Conservation (phyloP, 257 asterid genomes). For the Solanum microdontum region DNA sequence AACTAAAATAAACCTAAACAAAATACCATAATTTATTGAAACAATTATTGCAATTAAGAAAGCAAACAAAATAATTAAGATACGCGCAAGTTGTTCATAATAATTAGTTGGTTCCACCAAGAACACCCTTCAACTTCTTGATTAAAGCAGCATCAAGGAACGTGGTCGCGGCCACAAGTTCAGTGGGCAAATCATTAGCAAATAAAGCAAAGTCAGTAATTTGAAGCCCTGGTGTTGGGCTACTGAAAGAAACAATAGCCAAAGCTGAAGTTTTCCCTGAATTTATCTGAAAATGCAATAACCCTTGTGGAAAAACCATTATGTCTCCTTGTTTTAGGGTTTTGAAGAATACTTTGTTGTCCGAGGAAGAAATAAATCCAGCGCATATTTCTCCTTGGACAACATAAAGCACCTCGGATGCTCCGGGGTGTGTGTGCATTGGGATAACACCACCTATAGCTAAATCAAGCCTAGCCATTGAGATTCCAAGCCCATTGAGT, state of each 20-base stretch:
- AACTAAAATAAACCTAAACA: neutral
- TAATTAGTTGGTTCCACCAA: constrained; percentile 25
- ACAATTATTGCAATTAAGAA: neutral
- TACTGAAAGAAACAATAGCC: constrained; percentile 53
- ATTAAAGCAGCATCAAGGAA: constrained; percentile 46
- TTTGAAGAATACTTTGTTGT: constrained; percentile 39
- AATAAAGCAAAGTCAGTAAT: constrained; percentile 45
- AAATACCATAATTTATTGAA: neutral
- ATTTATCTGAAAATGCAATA: constrained; percentile 66
- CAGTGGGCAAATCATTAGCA: constrained; percentile 38
- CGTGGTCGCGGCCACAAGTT: constrained; percentile 32
- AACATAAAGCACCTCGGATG: constrained; percentile 40
- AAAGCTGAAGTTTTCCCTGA: constrained; percentile 35
- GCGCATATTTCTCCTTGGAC: constrained; percentile 32
- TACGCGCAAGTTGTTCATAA: too few species aligned
- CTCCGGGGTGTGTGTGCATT: constrained; percentile 77
- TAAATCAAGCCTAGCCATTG: constrained; percentile 59
- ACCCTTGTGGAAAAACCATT: constrained; percentile 59
- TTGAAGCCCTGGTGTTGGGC: constrained; percentile 58
- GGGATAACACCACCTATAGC: constrained; percentile 55
- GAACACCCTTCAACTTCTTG: constrained; percentile 49
- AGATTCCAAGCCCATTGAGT: constrained; percentile 54
- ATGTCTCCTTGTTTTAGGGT: constrained; percentile 49
- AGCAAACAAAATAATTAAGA: neutral
- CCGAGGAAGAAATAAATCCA: constrained; percentile 41